Conservation (phyloP, 371 early-diverging fungal species). For the Mucor circinelloides region DNA sequence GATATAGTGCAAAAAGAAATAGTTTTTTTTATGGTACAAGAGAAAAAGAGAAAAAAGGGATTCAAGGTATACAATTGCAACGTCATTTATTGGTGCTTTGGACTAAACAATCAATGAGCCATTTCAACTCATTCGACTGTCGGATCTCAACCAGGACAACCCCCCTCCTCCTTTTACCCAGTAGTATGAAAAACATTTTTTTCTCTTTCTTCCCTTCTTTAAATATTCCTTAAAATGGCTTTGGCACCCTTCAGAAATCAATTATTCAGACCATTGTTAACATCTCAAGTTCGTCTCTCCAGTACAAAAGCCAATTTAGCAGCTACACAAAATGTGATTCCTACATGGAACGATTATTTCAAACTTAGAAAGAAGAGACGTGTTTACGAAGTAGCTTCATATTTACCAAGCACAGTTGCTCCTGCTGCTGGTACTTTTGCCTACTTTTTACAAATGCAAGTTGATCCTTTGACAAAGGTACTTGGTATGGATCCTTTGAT, state of each 20-base stretch:
- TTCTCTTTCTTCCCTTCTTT: not conserved
- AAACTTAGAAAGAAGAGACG: conserved; percentile 71
- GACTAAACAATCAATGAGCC: not conserved
- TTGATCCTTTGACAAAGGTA: conserved; percentile 78
- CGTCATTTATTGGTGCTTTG: not conserved
- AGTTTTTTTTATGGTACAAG: not conserved
- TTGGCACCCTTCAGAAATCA: conserved; percentile 18
- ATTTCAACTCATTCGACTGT: not conserved
- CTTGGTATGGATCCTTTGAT: conserved; percentile 81
- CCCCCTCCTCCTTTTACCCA: not conserved
- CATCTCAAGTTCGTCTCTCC: conserved; percentile 14
- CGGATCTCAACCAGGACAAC: not conserved
- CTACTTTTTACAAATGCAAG: conserved; percentile 74
- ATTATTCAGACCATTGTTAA: conserved; percentile 14
- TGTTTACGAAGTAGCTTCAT: conserved; percentile 68
- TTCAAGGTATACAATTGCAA: not conserved
- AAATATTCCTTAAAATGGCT: conserved; percentile 12
- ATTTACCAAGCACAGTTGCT: conserved; percentile 61
- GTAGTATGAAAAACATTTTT: not conserved
- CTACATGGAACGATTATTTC: conserved; percentile 82
- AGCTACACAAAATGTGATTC: conserved; percentile 17
- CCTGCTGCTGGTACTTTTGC: conserved; percentile 66
- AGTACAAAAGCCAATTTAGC: not conserved
- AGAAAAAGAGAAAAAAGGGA: not conserved
- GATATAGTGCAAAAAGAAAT: not conserved